Evolutionary conservation across 106 monocot genomes (phyloP).

Genomic region (Platanthera zijinensis): DNA sequence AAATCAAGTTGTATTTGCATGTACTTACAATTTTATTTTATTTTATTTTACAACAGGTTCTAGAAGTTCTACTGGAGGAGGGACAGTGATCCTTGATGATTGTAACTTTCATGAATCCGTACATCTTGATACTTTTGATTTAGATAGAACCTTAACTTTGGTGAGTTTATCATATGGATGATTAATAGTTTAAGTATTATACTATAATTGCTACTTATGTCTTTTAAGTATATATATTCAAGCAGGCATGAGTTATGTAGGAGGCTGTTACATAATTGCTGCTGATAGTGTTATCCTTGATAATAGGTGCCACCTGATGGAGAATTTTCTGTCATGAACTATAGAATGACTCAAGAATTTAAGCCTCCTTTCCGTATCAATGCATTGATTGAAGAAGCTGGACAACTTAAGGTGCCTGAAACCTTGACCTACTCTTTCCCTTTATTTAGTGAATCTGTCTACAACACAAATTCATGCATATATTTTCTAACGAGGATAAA

Average conservation of each 20-base stretch:
- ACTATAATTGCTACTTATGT: neutral
- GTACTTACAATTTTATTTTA: neutral
- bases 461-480: neutral
- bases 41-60: constrained; percentile 40
- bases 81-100: constrained; percentile 79
- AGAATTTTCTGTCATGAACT: constrained; percentile 98
- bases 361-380: constrained; percentile 94
- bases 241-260: neutral
- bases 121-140: constrained; percentile 86
- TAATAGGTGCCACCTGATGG: constrained; percentile 87
- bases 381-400: constrained; percentile 95
- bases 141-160: constrained; percentile 71
- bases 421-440: neutral
- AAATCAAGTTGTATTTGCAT: neutral
- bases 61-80: constrained; percentile 78
- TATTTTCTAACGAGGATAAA: neutral
- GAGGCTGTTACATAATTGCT: neutral
- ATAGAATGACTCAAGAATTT: constrained; percentile 94
- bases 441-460: neutral
- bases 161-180: constrained; percentile 35
- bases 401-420: constrained; percentile 44
- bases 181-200: neutral
- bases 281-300: constrained; percentile 1
- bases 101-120: constrained; percentile 98
- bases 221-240: neutral